A percentile compares a stretch with the other conserved stretches of the same genome.
Evolutionary conservation across 2,329 filamentous ascomycete species (phyloP).

Genomic region (Hyphodiscus sp.): DNA sequence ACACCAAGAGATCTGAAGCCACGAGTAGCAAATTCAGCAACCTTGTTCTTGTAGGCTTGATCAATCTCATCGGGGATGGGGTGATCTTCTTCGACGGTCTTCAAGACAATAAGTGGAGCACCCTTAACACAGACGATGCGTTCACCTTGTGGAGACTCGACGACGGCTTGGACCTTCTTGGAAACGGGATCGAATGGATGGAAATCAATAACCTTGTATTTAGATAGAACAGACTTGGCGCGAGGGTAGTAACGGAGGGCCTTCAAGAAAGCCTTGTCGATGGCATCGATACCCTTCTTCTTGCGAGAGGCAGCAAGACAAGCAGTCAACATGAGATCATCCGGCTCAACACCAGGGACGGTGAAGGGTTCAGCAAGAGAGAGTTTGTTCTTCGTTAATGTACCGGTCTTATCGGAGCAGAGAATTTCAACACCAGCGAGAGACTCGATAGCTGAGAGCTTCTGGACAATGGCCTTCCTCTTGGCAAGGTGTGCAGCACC

Average conservation of each 20-base stretch:
- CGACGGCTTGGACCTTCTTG: slow-evolving; percentile 83
- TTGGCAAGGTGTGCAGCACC: slow-evolving; percentile 86
- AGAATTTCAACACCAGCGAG: slow-evolving; percentile 89
- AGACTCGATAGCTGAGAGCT: slow-evolving; percentile 86
- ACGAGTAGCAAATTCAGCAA: slow-evolving; percentile 84
- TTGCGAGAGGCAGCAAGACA: slow-evolving; percentile 86
- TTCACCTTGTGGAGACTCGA: slow-evolving; percentile 77
- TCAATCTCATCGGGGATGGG: slow-evolving; percentile 70
- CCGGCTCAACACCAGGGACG: slow-evolving; percentile 72
- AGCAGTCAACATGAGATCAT: slow-evolving; percentile 88
- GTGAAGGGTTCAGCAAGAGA: slow-evolving; percentile 81
- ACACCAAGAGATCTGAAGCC: slow-evolving; percentile 93
- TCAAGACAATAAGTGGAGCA: slow-evolving; percentile 79
- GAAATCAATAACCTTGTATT: slow-evolving; percentile 82
- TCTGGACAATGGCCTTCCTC: slow-evolving; percentile 90
- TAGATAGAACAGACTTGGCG: slow-evolving; percentile 72
- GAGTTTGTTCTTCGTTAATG: slow-evolving; percentile 89
- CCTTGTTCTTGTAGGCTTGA: slow-evolving; percentile 84
- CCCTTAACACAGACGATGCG: slow-evolving; percentile 86
- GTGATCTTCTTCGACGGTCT: slow-evolving; percentile 81
- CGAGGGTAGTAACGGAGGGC: slow-evolving; percentile 74
- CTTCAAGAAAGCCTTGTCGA: slow-evolving; percentile 93
- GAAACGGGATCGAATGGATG: slow-evolving; percentile 87
- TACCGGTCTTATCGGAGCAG: slow-evolving; percentile 92
- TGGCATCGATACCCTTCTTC: slow-evolving; percentile 93